These are phyloP conservation scores for Talaromyces sp. DNA, from an alignment of 2,329 filamentous ascomycete species.

Conservation along the genomic window DNA sequence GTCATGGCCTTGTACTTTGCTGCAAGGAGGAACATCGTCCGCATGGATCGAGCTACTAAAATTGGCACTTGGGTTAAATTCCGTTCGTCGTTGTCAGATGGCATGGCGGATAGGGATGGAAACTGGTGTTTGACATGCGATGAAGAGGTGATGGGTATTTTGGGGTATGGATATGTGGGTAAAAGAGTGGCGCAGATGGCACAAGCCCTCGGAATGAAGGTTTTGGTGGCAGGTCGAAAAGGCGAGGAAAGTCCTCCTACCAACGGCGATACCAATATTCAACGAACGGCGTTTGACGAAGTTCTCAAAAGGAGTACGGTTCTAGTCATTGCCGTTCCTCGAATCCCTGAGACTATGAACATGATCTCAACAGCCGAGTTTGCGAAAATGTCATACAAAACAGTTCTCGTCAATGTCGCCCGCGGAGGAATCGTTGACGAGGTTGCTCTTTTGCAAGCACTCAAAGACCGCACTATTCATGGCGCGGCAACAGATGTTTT, in stretches of 20 bases:
- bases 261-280: conserved; percentile 14
- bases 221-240: conserved; percentile 49
- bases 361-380: conserved; percentile 41
- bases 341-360: conserved; percentile 31
- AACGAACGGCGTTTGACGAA: conserved; percentile 28
- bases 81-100: conserved; percentile 34
- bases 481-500: conserved; percentile 54
- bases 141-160: conserved; percentile 49
- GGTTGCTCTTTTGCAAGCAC: conserved; percentile 44
- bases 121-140: conserved; percentile 44
- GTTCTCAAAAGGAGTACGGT: conserved; percentile 30
- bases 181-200: conserved; percentile 46
- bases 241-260: conserved; percentile 21
- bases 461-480: conserved; percentile 45
- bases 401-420: conserved; percentile 49
- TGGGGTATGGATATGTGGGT: conserved; percentile 51
- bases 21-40: conserved; percentile 40
- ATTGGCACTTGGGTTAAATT: conserved; percentile 40
- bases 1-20: conserved; percentile 51
- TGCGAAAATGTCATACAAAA: conserved; percentile 42
- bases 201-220: conserved; percentile 47
- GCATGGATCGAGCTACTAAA: conserved; percentile 34
- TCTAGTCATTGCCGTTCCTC: conserved; percentile 31
- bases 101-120: conserved; percentile 23
- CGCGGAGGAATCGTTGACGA: conserved; percentile 53